phyloP scores from a whole-genome alignment of 768 basidiomycete species.

The Chalciporus pseudorubinellus region DNA sequence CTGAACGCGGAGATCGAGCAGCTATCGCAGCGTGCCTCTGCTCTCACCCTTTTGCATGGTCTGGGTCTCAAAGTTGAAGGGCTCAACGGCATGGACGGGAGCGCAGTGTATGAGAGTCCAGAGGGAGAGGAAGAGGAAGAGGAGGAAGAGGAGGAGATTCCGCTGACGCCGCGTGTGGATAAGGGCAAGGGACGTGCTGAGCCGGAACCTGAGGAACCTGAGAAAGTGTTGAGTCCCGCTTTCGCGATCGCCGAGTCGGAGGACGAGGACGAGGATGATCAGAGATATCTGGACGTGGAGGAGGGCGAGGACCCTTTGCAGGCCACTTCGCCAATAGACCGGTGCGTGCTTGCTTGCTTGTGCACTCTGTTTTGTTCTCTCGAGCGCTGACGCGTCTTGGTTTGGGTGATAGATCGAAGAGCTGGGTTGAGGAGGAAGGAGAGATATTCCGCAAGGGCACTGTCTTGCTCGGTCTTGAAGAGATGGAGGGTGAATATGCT shows the following conservation, averaged over 20 bases:
- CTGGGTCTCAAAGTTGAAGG: constrained; percentile 42
- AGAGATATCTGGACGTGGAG: constrained; percentile 33
- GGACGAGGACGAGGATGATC: constrained; percentile 45
- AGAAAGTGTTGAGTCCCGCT: constrained; percentile 73
- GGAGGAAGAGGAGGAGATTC: constrained; percentile 32
- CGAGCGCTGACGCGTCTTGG: background rate
- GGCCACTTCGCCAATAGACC: constrained; percentile 39
- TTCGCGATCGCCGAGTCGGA: constrained; percentile 52
- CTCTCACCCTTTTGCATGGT: constrained; percentile 43
- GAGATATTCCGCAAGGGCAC: constrained; percentile 94
- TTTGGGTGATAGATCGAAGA: constrained; percentile 52
- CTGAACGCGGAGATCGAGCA: constrained; percentile 57
- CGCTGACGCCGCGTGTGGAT: constrained; percentile 63
- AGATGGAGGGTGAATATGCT: constrained; percentile 87
- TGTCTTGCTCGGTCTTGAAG: constrained; percentile 74
- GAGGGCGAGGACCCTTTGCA: constrained; percentile 31
- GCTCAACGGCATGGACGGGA: constrained; percentile 31
- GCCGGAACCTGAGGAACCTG: constrained; percentile 63
- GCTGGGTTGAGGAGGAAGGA: constrained; percentile 91
- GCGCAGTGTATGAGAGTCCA: constrained; percentile 10
- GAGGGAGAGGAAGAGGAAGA: constrained; percentile 2
- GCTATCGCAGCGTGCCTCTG: constrained; percentile 38
- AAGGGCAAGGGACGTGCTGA: constrained; percentile 78
- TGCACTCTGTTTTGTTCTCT: background rate
- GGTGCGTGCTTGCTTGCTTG: constrained; percentile 40